A percentile compares a stretch with the other conserved stretches of the same genome.
phyloP scores from a whole-genome alignment of 2,329 filamentous ascomycete species.

The Colletotrichum cereale region DNA sequence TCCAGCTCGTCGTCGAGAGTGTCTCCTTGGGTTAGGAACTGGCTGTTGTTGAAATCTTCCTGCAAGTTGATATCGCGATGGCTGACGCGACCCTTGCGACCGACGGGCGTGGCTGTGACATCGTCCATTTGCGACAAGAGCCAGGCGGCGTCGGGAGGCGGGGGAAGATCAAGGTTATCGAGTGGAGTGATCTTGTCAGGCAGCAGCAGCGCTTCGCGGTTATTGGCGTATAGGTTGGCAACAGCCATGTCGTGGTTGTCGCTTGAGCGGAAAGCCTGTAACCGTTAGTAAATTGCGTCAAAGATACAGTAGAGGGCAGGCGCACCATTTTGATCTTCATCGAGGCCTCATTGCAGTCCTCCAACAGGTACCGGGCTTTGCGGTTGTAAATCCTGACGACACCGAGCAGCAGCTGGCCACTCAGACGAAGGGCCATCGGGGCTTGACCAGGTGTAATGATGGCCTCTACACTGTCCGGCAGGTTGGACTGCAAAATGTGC shows the following conservation, averaged over 20 bases:
- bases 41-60: slow-evolving; percentile 79
- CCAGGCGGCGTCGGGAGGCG: slow-evolving; percentile 89
- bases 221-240: slow-evolving; percentile 82
- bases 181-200: slow-evolving; percentile 94
- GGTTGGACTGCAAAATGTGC: slow-evolving; percentile 93
- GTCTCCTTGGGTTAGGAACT: slow-evolving; percentile 80
- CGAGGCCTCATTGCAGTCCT: slow-evolving; percentile 97
- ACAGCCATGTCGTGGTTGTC: slow-evolving; percentile 92
- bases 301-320: background rate
- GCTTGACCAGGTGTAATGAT: slow-evolving; percentile 95
- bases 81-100: slow-evolving; percentile 69
- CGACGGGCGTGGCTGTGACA: slow-evolving; percentile 64
- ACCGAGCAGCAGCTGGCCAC: slow-evolving; percentile 92
- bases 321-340: slow-evolving; percentile 98
- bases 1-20: slow-evolving; percentile 69
- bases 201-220: slow-evolving; percentile 87
- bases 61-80: slow-evolving; percentile 77
- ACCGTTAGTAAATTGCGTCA: slow-evolving; percentile 49
- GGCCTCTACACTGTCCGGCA: slow-evolving; percentile 93
- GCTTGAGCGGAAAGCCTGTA: slow-evolving; percentile 89
- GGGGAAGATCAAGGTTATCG: slow-evolving; percentile 81
- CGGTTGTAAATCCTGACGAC: slow-evolving; percentile 98
- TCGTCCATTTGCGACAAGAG: slow-evolving; percentile 82
- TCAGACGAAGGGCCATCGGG: slow-evolving; percentile 93
- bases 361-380: slow-evolving; percentile 94